phyloP scores from a whole-genome alignment of 768 basidiomycete species.

The Auricularia sp. region DNA sequence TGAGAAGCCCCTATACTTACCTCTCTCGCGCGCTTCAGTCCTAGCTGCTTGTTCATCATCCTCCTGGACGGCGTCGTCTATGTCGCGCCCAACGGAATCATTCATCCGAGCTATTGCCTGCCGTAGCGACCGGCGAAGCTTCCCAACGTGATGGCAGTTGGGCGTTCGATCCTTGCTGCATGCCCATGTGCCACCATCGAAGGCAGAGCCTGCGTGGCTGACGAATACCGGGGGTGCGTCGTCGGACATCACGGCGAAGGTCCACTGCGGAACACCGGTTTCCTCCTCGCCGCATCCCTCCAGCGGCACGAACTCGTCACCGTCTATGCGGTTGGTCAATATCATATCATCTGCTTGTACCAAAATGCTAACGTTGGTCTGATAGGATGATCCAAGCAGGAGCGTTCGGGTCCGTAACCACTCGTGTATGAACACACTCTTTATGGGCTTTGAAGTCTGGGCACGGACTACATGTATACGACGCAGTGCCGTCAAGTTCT shows the following conservation, averaged over 20 bases:
- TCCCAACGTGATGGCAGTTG: not conserved
- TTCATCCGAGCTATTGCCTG: too few relatives aligned
- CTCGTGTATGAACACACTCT: not conserved
- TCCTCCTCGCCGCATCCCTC: too few relatives aligned
- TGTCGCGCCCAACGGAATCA: too few relatives aligned
- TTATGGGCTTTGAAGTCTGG: not conserved
- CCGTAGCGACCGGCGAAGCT: too few relatives aligned
- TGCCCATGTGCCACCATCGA: not conserved
- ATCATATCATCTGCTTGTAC: too few relatives aligned
- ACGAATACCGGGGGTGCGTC: not conserved
- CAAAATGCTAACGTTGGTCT: not conserved
- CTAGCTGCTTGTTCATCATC: too few relatives aligned
- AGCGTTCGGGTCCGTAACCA: not conserved
- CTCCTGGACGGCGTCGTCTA: too few relatives aligned
- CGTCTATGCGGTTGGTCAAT: too few relatives aligned
- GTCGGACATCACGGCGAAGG: not conserved
- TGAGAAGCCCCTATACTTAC: not conserved
- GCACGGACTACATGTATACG: not conserved
- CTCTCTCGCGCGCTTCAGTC: too few relatives aligned
- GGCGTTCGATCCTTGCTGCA: not conserved
- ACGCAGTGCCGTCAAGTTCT: not conserved
- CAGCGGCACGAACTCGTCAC: too few relatives aligned
- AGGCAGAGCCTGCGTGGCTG: not conserved
- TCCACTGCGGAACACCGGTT: not conserved
- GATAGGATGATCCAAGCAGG: not conserved